phyloP scores from a whole-genome alignment of 768 basidiomycete genomes.

The Obba rivulosa region DNA sequence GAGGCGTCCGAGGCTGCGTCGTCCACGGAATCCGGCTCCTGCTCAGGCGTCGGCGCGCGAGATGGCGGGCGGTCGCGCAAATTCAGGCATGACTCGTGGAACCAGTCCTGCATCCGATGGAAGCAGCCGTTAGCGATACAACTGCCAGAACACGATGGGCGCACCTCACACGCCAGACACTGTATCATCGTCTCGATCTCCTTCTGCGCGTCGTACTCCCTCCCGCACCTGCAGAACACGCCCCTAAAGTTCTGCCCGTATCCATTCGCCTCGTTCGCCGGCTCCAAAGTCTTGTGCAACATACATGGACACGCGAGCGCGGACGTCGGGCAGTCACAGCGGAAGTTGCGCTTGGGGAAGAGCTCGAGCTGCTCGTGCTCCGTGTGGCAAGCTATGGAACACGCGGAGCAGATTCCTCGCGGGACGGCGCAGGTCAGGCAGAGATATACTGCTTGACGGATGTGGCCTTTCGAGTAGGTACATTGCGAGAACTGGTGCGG shows the following conservation, averaged over 20 bases:
- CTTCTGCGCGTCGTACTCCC: conserved; percentile 63
- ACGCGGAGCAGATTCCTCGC: conserved; percentile 75
- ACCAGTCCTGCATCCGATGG: conserved; percentile 69
- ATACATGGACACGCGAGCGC: conserved; percentile 58
- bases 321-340: conserved; percentile 79
- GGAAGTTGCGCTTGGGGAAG: conserved; percentile 79
- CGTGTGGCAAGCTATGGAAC: conserved; percentile 83
- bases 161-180: conserved; percentile 79
- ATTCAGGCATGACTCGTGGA: conserved; percentile 85
- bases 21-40: conserved; percentile 25
- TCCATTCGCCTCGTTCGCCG: conserved; percentile 50
- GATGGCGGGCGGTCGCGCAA: conserved; percentile 60
- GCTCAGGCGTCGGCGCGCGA: conserved; percentile 33
- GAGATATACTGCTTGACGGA: conserved; percentile 75
- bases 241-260: conserved; percentile 75
- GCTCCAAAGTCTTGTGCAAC: conserved; percentile 49
- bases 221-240: conserved; percentile 70
- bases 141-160: conserved; percentile 19
- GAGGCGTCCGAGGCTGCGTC: conserved; percentile 59
- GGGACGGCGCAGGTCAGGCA: conserved; percentile 67
- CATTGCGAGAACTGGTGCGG: conserved; percentile 39
- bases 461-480: conserved; percentile 32
- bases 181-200: conserved; percentile 88
- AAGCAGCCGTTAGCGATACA: not conserved
- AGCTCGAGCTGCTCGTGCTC: conserved; percentile 84